A percentile compares a stretch with the other conserved stretches of the same genome.
phyloP scores from a whole-genome alignment of 371 early-diverging fungal genomes.

The Mortierella sp. region DNA sequence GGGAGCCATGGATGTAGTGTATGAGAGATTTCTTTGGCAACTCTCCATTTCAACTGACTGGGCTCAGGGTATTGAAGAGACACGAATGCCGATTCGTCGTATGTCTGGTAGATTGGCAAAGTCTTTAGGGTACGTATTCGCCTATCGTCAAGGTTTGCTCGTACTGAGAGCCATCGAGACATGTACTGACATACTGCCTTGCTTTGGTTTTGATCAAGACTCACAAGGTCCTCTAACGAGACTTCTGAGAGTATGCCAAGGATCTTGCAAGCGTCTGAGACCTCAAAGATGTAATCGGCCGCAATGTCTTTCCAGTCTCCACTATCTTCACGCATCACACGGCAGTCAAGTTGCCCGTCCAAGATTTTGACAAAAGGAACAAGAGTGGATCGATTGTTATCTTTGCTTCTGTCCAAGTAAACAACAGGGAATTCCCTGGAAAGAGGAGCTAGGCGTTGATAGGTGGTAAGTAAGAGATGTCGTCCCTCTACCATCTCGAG shows the following conservation, averaged over 20 bases:
- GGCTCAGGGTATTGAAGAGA: background rate
- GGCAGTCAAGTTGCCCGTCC: slow-evolving; percentile 17
- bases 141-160: background rate
- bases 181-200: slow-evolving; percentile 1
- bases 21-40: slow-evolving; percentile 2
- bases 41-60: background rate
- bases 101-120: slow-evolving; percentile 24
- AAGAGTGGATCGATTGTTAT: background rate
- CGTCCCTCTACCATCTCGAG: background rate
- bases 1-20: slow-evolving; percentile 25
- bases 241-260: background rate
- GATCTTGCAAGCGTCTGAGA: background rate
- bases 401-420: background rate
- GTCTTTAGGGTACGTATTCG: background rate
- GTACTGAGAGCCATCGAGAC: background rate
- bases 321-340: slow-evolving; percentile 1
- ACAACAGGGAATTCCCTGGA: background rate
- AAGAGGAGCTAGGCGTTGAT: slow-evolving; percentile 16
- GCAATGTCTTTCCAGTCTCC: background rate
- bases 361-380: background rate
- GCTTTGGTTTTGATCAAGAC: slow-evolving; percentile 1
- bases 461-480: slow-evolving; percentile 19
- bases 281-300: slow-evolving; percentile 8
- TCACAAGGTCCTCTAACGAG: background rate
- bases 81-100: background rate